Evolutionary conservation across 2,329 filamentous ascomycete species (phyloP), one percentile per base, ranked within the genome.

Genomic region (Stenocarpella maydis): DNA sequence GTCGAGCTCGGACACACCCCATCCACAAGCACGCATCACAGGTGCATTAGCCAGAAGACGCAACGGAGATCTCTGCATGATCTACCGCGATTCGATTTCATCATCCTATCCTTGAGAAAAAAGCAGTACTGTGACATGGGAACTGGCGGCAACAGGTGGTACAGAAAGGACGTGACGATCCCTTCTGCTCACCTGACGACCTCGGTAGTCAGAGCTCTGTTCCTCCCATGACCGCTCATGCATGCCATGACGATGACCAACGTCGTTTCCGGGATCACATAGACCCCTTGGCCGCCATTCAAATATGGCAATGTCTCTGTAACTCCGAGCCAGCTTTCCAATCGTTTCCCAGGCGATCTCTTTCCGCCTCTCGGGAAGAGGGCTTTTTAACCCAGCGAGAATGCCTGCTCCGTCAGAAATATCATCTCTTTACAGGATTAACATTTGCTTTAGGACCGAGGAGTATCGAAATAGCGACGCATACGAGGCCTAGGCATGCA

Each of bases 1-100:
- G 19, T 31, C 28, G 49, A 28, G 9, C 43, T 43, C 43, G 58
- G 58, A 63, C 14, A 43, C 43, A 63, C 41, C 26, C 41, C 58
- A 21, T 63, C 28, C n/a, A 14, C 43, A 50, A 43, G 45, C 52
- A 58, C 41, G 45, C 64, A 67, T 53, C 64, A 55, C 31, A 6
- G 54, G 37, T 26, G 54, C 68, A 45, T 63, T 67, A 52, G 68
- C 68, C 47, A 63, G 26, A 70, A 52, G 39, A 52, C 54, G 64
- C 64, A 47, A 41, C 58, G 68, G 60, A 67, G 53, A 55, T 67
- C 64, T 34, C 39, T 67, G 53, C 64, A 58, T 65, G 24, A 43
- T 53, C 54, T 55, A 41, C 50, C 67, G 64, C 45, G 61, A 17
- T 28, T 43, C 64, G 43, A 43, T 67, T 47, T 67, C 53, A n/a